Conservation (phyloP, 1,139 yeast genomes). For the Torulaspora pretoriensis region DNA sequence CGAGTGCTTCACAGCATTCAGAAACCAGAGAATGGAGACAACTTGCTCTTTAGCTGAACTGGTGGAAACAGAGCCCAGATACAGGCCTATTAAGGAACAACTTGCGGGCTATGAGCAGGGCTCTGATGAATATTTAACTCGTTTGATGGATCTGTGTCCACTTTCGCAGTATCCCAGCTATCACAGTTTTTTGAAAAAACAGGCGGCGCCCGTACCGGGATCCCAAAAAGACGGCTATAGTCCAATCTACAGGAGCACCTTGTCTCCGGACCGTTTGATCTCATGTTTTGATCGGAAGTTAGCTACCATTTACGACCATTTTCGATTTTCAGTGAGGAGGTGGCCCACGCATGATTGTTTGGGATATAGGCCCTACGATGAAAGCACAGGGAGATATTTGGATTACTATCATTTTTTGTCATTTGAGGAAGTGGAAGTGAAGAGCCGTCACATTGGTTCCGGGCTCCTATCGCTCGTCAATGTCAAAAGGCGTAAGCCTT, state of each 20-base stretch:
- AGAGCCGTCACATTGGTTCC: conserved; percentile 54
- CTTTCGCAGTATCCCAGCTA: conserved; percentile 26
- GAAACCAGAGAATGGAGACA: neutral
- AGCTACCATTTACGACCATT: conserved; percentile 48
- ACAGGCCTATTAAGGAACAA: conserved; percentile 17
- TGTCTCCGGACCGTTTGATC: conserved; percentile 41
- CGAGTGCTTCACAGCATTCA: neutral
- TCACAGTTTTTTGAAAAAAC: conserved; percentile 23
- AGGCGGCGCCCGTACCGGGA: conserved; percentile 46
- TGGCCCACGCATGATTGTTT: conserved; percentile 45
- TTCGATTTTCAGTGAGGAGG: conserved; percentile 41
- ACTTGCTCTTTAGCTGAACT: conserved; percentile 9
- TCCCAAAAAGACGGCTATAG: conserved; percentile 48
- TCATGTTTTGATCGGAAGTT: conserved; percentile 49
- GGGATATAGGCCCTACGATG: conserved; percentile 47
- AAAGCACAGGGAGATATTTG: conserved; percentile 44
- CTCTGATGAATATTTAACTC: conserved; percentile 28
- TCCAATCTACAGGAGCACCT: conserved; percentile 48
- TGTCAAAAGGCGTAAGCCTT: conserved; percentile 37
- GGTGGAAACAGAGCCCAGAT: conserved; percentile 19
- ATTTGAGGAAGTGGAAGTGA: conserved; percentile 41
- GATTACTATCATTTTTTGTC: conserved; percentile 47
- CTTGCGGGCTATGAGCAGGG: conserved; percentile 24
- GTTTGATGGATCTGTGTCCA: conserved; percentile 26
- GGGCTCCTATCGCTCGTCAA: conserved; percentile 57